Conservation (phyloP, 2,329 filamentous ascomycete genomes). For the Coniosporium tulheliwenetii region DNA sequence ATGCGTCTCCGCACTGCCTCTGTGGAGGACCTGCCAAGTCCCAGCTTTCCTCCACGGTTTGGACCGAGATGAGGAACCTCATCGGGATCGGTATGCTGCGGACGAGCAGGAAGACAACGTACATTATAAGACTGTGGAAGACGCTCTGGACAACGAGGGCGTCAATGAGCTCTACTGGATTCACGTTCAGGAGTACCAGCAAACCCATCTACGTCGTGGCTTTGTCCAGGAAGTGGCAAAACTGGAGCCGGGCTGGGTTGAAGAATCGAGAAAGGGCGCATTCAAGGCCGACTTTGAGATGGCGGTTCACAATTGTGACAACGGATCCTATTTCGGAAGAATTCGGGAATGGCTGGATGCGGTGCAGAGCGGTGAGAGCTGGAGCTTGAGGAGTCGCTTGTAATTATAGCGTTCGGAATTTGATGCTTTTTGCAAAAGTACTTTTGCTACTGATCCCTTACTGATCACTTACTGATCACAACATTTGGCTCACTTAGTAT, state of each 20-base stretch:
- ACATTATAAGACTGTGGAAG: no score
- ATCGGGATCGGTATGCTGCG: background rate
- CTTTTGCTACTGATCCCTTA: no score
- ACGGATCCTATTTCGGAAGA: no score
- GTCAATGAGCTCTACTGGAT: constrained; percentile 22
- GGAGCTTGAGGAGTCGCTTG: no score
- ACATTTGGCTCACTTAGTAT: no score
- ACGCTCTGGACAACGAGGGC: no score
- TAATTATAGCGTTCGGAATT: no score
- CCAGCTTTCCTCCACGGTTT: constrained; percentile 19
- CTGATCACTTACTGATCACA: no score
- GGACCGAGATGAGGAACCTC: background rate
- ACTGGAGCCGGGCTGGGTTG: constrained; percentile 17
- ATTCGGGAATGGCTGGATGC: no score
- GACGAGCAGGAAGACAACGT: background rate
- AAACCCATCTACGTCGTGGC: constrained; percentile 19
- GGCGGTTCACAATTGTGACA: no score
- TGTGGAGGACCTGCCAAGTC: constrained; percentile 19
- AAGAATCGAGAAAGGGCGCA: constrained; percentile 8
- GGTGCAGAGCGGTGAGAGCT: no score
- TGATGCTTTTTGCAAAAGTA: no score
- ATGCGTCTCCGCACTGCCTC: constrained; percentile 23
- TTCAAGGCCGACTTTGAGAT: constrained; percentile 20
- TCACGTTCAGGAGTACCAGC: constrained; percentile 25
- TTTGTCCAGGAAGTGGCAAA: constrained; percentile 17